phyloP scores from a whole-genome alignment of 805 yeast species.

The Metschnikowia reukaufii region DNA sequence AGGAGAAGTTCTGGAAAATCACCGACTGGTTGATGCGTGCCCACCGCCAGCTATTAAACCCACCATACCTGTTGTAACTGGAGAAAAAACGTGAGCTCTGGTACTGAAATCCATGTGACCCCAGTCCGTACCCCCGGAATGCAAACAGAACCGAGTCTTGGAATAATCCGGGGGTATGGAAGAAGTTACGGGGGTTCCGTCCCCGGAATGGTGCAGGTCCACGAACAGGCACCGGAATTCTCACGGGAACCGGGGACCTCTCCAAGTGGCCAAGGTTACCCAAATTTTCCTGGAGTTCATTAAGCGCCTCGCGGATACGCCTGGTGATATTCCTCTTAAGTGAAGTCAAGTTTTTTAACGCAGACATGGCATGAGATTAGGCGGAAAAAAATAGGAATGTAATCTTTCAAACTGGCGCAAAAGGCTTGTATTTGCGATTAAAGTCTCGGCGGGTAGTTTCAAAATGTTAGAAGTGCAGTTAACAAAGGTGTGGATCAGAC shows the following conservation, averaged over 20 bases:
- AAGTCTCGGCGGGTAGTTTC: not conserved
- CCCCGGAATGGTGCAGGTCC: slow-evolving; percentile 21
- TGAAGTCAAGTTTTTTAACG: slow-evolving; percentile 43
- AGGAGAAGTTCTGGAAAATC: slow-evolving; percentile 18
- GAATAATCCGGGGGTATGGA: not conserved
- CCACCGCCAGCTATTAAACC: slow-evolving; percentile 17
- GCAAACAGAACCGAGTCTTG: not conserved
- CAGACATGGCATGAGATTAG: slow-evolving; percentile 10
- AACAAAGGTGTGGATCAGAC: no score
- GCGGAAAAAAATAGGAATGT: not conserved
- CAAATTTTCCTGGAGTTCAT: slow-evolving; percentile 42
- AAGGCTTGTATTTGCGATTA: no score
- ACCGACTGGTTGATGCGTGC: slow-evolving; percentile 18
- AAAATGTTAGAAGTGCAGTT: no score
- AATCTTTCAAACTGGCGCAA: not conserved
- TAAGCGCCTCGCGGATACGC: slow-evolving; percentile 47
- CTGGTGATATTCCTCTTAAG: slow-evolving; percentile 44
- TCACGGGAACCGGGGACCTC: slow-evolving; percentile 22
- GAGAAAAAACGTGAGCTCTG: slow-evolving; percentile 12
- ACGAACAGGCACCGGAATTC: slow-evolving; percentile 43
- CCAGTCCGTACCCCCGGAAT: not conserved
- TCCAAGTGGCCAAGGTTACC: slow-evolving; percentile 25
- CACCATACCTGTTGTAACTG: slow-evolving; percentile 10
- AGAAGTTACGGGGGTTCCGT: not conserved
- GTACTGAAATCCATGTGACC: slow-evolving; percentile 2